Evolutionary conservation across 164 flowering plant species (phyloP).

Genomic region (Brasenia schreberi): DNA sequence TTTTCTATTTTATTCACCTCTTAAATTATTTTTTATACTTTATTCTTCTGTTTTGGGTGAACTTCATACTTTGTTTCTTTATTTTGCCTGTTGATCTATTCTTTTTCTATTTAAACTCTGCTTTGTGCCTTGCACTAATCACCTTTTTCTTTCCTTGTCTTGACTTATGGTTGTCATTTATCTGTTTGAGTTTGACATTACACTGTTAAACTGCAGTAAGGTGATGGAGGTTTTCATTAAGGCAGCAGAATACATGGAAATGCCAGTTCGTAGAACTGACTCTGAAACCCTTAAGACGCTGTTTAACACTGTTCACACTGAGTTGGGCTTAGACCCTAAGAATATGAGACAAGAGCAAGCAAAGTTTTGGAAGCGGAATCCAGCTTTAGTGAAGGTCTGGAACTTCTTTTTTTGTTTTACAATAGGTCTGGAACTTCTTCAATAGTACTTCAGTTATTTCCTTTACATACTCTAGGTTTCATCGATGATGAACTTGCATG

Average conservation of each 20-base stretch:
- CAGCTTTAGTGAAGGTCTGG: slow-evolving; percentile 65
- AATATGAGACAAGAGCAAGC: slow-evolving; percentile 92
- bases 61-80: no score
- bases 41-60: no score
- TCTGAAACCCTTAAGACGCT: slow-evolving; percentile 83
- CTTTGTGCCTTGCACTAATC: no score
- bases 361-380: slow-evolving; percentile 98
- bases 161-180: not conserved
- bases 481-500: not conserved
- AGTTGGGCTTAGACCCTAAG: slow-evolving; percentile 80
- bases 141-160: not conserved
- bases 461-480: not conserved
- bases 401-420: no score
- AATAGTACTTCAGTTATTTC: no score
- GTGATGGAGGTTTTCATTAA: slow-evolving; percentile 92
- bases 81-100: no score
- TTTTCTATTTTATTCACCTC: no score
- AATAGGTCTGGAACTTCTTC: slow-evolving; percentile 31
- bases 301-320: slow-evolving; percentile 75
- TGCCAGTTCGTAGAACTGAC: slow-evolving; percentile 88
- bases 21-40: no score
- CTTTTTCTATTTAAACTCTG: no score
- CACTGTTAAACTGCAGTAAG: slow-evolving; percentile 44
- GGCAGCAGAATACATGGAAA: slow-evolving; percentile 92
- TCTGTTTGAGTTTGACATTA: not conserved